These are phyloP conservation scores for Tylopilus felleus DNA, from an alignment of 768 basidiomycete genomes.

Conservation along the genomic window DNA sequence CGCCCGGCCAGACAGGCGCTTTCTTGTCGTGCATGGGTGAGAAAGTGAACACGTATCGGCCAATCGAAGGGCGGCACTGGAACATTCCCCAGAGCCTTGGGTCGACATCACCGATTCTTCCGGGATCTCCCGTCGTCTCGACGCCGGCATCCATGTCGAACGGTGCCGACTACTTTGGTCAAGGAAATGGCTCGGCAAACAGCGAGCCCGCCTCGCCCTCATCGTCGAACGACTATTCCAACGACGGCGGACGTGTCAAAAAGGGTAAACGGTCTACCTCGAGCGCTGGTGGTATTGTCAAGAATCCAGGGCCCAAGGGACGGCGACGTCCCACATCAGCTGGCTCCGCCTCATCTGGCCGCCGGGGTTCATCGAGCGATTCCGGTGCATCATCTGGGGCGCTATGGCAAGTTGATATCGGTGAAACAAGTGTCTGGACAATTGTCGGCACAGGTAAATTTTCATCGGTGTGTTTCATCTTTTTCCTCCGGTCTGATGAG, in stretches of 20 bases:
- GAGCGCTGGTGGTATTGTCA: conserved; percentile 48
- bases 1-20: conserved; percentile 73
- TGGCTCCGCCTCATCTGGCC: conserved; percentile 62
- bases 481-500: conserved; percentile 15
- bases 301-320: conserved; percentile 40
- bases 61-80: conserved; percentile 81
- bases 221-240: conserved; percentile 63
- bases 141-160: conserved; percentile 52
- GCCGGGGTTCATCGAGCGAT: conserved; percentile 66
- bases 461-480: conserved; percentile 1
- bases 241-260: conserved; percentile 83
- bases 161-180: conserved; percentile 65
- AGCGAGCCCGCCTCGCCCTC: conserved; percentile 70
- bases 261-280: conserved; percentile 75
- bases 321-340: conserved; percentile 78
- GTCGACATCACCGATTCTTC: conserved; percentile 55
- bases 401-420: conserved; percentile 87
- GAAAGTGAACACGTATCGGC: conserved; percentile 88
- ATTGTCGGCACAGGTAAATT: conserved; percentile 81
- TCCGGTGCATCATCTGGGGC: conserved; percentile 71
- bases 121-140: conserved; percentile 68
- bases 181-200: conserved; percentile 37
- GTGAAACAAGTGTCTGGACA: conserved; percentile 93
- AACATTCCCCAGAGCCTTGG: conserved; percentile 44
- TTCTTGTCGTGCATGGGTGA: conserved; percentile 92